phyloP scores from a whole-genome alignment of 116 monocot genomes.

The Dioscorea cayenensis region DNA sequence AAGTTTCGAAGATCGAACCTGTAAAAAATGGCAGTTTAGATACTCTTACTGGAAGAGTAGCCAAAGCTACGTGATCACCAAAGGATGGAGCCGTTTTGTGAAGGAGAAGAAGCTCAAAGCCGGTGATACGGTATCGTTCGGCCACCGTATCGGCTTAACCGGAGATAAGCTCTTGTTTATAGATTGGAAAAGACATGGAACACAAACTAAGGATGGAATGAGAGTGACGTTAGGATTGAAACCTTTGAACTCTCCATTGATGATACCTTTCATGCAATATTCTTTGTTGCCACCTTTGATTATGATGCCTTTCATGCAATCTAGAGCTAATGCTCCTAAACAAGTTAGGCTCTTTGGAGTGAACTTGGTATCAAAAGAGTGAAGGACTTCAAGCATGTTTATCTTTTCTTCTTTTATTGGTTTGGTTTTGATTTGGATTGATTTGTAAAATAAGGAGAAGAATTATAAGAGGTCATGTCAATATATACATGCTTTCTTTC shows the following conservation, averaged over 20 bases:
- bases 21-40: conserved; percentile 38
- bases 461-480: no score
- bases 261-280: no score
- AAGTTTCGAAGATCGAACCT: conserved; percentile 27
- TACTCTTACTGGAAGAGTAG: conserved; percentile 70
- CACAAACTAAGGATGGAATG: no score
- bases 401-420: no score
- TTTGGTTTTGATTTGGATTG: no score
- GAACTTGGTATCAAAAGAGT: background rate
- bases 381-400: no score
- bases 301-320: background rate
- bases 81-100: conserved; percentile 61
- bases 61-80: conserved; percentile 72
- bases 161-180: conserved; percentile 26
- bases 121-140: conserved; percentile 45
- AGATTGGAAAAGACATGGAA: conserved; percentile 8
- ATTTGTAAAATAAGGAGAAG: no score
- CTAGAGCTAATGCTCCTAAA: background rate
- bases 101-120: conserved; percentile 41
- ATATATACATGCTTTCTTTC: no score
- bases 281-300: background rate
- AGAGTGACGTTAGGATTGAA: no score
- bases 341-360: background rate
- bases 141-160: conserved; percentile 9
- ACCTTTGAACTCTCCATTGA: no score